A percentile compares a stretch with the other conserved stretches of the same genome.
Evolutionary conservation across 371 early-diverging fungal genomes (phyloP).

Genomic region (Entomophthora muscae): DNA sequence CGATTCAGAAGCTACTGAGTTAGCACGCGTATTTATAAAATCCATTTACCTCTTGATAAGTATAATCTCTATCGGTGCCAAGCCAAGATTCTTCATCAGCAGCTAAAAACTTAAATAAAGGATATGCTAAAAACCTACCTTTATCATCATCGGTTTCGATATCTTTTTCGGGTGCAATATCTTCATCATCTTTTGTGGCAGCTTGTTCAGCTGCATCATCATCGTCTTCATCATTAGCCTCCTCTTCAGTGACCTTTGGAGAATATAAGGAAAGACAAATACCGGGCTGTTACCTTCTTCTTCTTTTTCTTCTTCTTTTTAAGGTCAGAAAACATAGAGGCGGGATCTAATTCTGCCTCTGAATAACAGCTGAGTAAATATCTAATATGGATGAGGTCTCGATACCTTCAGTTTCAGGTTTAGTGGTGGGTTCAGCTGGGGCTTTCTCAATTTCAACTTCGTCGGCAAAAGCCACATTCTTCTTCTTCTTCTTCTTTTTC

Average conservation of each 20-base stretch:
- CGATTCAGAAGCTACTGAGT: constrained; percentile 86
- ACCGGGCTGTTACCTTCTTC: constrained; percentile 14
- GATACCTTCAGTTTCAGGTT: constrained; percentile 11
- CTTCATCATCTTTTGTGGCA: constrained; percentile 47
- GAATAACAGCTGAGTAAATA: constrained; percentile 8
- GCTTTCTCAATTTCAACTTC: constrained; percentile 17
- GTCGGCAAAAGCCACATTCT: constrained; percentile 18
- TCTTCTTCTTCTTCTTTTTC: constrained; percentile 51
- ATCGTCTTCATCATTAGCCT: constrained; percentile 13
- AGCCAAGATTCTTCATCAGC: constrained; percentile 54
- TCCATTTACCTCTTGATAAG: constrained; percentile 59
- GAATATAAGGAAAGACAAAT: not conserved
- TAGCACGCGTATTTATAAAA: not conserved
- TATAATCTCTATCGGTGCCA: constrained; percentile 83
- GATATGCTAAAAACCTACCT: not conserved
- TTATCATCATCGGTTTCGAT: not conserved
- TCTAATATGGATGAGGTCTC: constrained; percentile 8
- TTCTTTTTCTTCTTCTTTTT: constrained; percentile 88
- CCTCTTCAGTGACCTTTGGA: no score
- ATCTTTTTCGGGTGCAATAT: constrained; percentile 17
- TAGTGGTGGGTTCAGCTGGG: constrained; percentile 15
- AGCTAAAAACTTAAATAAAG: not conserved
- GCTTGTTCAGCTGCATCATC: constrained; percentile 42
- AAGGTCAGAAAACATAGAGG: constrained; percentile 63
- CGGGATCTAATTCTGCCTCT: constrained; percentile 37